Evolutionary conservation across 345 rosid genomes (phyloP).

Genomic region (Lumnitzera littorea): DNA sequence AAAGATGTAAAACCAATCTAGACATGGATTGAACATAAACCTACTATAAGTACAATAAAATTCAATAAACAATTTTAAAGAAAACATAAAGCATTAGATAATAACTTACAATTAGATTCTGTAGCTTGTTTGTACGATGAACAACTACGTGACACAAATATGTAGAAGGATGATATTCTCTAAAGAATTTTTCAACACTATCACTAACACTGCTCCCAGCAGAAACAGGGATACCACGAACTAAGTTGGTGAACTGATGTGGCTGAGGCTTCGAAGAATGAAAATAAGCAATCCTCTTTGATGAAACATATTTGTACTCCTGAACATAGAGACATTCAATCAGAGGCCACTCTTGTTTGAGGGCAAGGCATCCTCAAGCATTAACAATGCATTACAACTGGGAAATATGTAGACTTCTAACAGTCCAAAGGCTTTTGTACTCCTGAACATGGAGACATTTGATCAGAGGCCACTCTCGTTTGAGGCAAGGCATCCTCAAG

Average conservation of each 20-base stretch:
- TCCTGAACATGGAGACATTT: slow-evolving; percentile 50
- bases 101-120: slow-evolving; percentile 56
- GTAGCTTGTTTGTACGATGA: slow-evolving; percentile 68
- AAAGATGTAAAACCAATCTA: too few relatives aligned
- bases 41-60: background rate
- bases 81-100: background rate
- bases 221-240: slow-evolving; percentile 66
- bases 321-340: slow-evolving; percentile 27
- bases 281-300: slow-evolving; percentile 74
- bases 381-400: too few relatives aligned
- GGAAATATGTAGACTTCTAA: too few relatives aligned
- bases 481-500: background rate
- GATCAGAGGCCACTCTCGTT: background rate
- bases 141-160: slow-evolving; percentile 75
- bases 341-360: background rate
- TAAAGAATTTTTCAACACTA: slow-evolving; percentile 72
- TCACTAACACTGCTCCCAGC: slow-evolving; percentile 66
- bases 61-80: background rate
- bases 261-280: slow-evolving; percentile 81
- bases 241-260: slow-evolving; percentile 83
- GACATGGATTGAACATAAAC: background rate
- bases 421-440: slow-evolving; percentile 19
- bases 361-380: too few relatives aligned
- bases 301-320: slow-evolving; percentile 69
- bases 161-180: slow-evolving; percentile 58